These are phyloP conservation scores for Eimeria necatrix DNA, from an alignment of 169 alveolate genomes.

Conservation along the genomic window DNA sequence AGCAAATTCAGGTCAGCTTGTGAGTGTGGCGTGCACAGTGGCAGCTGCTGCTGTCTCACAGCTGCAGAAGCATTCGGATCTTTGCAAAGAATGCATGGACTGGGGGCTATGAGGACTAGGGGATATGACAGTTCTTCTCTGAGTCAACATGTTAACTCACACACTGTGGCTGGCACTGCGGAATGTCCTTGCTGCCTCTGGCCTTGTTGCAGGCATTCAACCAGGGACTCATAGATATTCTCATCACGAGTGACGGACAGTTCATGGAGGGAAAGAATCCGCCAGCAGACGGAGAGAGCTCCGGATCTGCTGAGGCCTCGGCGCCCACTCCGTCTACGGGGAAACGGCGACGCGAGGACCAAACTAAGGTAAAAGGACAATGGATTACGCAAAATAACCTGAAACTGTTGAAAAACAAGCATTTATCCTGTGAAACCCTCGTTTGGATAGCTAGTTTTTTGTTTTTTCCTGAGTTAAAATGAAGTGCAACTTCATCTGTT, in stretches of 20 bases:
- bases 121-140: too few relatives aligned
- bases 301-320: background rate
- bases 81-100: too few relatives aligned
- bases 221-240: constrained; percentile 76
- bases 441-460: too few relatives aligned
- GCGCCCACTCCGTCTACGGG: background rate
- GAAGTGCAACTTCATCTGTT: too few relatives aligned
- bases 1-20: constrained; percentile 73
- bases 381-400: background rate
- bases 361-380: background rate
- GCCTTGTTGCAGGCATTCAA: constrained; percentile 72
- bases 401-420: too few relatives aligned
- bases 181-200: background rate
- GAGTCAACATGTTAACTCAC: too few relatives aligned
- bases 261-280: constrained; percentile 29
- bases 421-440: too few relatives aligned
- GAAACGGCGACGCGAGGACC: background rate
- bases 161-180: background rate
- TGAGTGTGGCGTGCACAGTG: too few relatives aligned
- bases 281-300: background rate
- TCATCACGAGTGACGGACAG: constrained; percentile 77
- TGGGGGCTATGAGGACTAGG: too few relatives aligned
- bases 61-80: too few relatives aligned
- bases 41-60: too few relatives aligned
- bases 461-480: too few relatives aligned